These are phyloP conservation scores for Fusarium verticillioides DNA, from an alignment of 2,329 filamentous ascomycete genomes.

Conservation along the genomic window DNA sequence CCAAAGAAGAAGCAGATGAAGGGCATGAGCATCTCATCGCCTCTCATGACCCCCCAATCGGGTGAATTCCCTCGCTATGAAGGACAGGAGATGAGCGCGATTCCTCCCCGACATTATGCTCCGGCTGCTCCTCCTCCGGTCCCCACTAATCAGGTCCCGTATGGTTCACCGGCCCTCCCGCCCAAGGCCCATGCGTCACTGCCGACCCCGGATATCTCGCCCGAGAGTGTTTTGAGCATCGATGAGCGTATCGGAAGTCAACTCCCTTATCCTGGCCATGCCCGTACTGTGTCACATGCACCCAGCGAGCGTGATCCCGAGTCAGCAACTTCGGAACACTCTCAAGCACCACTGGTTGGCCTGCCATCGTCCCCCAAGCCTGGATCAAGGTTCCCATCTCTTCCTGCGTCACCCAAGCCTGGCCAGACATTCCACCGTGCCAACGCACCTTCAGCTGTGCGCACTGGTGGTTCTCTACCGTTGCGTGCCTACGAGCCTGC, in stretches of 20 bases:
- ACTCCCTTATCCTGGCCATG: slow-evolving; percentile 47
- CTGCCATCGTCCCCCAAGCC: slow-evolving; percentile 58
- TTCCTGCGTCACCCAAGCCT: slow-evolving; percentile 63
- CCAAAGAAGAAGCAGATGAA: slow-evolving; percentile 65
- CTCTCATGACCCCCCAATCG: slow-evolving; percentile 72
- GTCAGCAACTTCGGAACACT: slow-evolving; percentile 64
- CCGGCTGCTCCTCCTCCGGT: slow-evolving; percentile 68
- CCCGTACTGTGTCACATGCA: slow-evolving; percentile 53
- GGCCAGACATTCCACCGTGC: slow-evolving; percentile 61
- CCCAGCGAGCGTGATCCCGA: slow-evolving; percentile 59
- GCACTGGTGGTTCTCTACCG: slow-evolving; percentile 67
- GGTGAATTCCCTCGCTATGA: slow-evolving; percentile 67
- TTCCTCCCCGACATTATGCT: slow-evolving; percentile 68
- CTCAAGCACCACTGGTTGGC: slow-evolving; percentile 62
- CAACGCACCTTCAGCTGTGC: slow-evolving; percentile 65
- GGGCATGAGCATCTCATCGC: slow-evolving; percentile 70
- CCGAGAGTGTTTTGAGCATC: slow-evolving; percentile 59
- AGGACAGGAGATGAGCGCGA: slow-evolving; percentile 66
- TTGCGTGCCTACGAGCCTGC: slow-evolving; percentile 71
- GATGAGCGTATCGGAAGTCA: slow-evolving; percentile 65
- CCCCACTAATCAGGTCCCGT: slow-evolving; percentile 59
- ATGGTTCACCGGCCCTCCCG: slow-evolving; percentile 36
- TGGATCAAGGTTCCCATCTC: slow-evolving; percentile 50
- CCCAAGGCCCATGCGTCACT: slow-evolving; percentile 39
- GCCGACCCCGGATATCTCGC: slow-evolving; percentile 52